Evolutionary conservation across 2,329 filamentous ascomycete species (phyloP), one percentile per base, ranked within the genome.

Genomic region (Paramyrothecium roridum): DNA sequence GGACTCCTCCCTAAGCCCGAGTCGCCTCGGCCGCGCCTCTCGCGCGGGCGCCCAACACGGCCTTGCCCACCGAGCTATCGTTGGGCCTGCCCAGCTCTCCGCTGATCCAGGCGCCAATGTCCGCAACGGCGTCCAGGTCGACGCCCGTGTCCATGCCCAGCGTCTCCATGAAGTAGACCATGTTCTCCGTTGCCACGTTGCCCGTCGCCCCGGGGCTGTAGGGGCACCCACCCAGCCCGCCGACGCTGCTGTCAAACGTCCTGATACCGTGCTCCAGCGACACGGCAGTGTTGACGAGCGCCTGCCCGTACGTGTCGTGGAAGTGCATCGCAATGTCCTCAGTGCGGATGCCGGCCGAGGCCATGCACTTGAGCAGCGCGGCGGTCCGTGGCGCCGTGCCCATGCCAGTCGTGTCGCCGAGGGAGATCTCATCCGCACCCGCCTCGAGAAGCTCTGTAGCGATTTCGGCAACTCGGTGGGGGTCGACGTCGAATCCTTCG

Each of bases 361-460:
- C 72, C 71, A 91, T 75, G 54, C 86, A 86, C 59, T 80, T 80
- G 56, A 92, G 76, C 49, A 92, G 75, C 54, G 84, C 82, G 54
- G 78, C 76, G 2, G 88, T 91, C 54, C 84, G 78, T 19, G 86
- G 86, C n/a, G 86, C 87, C 0, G 90, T 96, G 33, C 92, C 93
- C 82, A 96, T 92, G 19, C 93, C 93, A 0, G 92, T 93, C 0
- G 93, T 97, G 67, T 96, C 93, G 8, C 91, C 92, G 1, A 96
- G 82, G 2, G 89, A 90, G 62, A 97, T 92, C 77, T 96, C 91
- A 67, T 96, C 91, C 20, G 91, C 93, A 19, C 93, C 93, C 79
- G 93, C 90, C 66, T 93, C 89, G 1, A 96, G 79, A 50, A 96
- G 74, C 65, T 78, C 85, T 57, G 78, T 82, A 0, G 89, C 87